Conservation (phyloP, 768 basidiomycete species). For the Dioszegia hungarica region DNA sequence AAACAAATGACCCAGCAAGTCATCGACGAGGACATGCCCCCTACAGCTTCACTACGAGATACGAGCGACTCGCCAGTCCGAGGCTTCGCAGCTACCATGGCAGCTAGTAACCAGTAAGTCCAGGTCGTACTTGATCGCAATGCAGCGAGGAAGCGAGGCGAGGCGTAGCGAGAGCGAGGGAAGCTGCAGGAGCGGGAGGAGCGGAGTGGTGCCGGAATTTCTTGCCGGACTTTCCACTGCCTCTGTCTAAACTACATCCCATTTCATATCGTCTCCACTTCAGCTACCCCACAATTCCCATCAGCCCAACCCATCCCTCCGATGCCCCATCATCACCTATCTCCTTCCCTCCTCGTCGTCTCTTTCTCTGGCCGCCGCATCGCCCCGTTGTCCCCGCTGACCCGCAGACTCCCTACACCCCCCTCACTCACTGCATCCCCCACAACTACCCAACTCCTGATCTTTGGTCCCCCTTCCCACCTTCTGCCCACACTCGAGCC, state of each 20-base stretch:
- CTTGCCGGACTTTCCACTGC: too few relatives aligned
- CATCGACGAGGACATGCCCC: conserved; percentile 40
- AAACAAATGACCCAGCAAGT: conserved; percentile 2
- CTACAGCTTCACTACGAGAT: conserved; percentile 31
- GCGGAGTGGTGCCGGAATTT: too few relatives aligned
- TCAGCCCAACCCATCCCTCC: too few relatives aligned
- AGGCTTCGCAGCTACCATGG: not conserved
- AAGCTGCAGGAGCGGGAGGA: too few relatives aligned
- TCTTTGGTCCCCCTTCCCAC: conserved; percentile 36
- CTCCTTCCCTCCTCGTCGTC: not conserved
- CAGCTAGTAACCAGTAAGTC: conserved; percentile 14
- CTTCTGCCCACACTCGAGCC: conserved; percentile 22
- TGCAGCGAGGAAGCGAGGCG: too few relatives aligned
- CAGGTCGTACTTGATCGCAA: not conserved
- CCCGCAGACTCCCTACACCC: conserved; percentile 16
- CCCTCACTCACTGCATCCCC: conserved; percentile 20
- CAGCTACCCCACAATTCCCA: too few relatives aligned
- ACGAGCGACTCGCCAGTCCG: conserved; percentile 8
- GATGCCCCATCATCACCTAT: too few relatives aligned
- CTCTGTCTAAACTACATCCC: too few relatives aligned
- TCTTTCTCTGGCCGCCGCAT: too few relatives aligned
- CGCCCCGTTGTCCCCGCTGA: conserved; percentile 3
- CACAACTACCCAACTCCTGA: conserved; percentile 27
- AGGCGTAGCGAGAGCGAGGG: too few relatives aligned
- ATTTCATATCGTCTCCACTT: too few relatives aligned